Conservation (phyloP, 139 green algal genomes). For the Chloropicon primus region DNA sequence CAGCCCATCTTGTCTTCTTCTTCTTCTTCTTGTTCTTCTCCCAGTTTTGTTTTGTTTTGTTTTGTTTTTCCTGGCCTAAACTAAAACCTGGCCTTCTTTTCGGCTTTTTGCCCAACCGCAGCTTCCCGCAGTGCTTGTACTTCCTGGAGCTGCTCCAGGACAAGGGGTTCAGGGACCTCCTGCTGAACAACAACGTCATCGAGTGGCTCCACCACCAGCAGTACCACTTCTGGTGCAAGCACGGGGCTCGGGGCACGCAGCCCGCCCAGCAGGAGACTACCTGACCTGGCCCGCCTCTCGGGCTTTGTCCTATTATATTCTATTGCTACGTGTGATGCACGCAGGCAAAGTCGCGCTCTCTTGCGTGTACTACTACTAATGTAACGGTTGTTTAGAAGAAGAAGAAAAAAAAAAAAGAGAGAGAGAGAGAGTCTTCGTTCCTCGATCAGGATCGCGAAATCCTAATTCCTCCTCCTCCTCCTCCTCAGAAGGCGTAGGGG, state of each 20-base stretch:
- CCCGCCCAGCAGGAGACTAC: too few species aligned
- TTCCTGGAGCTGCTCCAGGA: slow-evolving; percentile 69
- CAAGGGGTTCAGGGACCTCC: slow-evolving; percentile 42
- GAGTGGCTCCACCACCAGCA: background rate
- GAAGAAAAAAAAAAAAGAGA: too few species aligned
- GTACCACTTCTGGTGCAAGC: background rate
- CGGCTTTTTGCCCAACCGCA: slow-evolving; percentile 14
- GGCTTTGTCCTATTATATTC: too few species aligned
- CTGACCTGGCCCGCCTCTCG: too few species aligned
- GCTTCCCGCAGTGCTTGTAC: slow-evolving; percentile 69
- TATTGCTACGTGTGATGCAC: too few species aligned
- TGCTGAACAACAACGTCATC: background rate
- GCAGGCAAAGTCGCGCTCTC: too few species aligned
- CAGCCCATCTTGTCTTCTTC: background rate
- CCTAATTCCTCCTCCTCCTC: background rate
- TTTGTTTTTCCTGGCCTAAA: background rate
- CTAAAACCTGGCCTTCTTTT: background rate
- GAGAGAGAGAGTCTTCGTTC: too few species aligned
- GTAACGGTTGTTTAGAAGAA: too few species aligned
- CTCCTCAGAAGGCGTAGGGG: background rate
- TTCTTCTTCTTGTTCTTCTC: background rate
- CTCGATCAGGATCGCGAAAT: background rate
- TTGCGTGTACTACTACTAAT: too few species aligned
- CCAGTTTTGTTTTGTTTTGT: background rate
- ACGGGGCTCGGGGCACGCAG: background rate